These are phyloP conservation scores for Recurvomyces mirabilis DNA, from an alignment of 495 filamentous ascomycete species.

Conservation along the genomic window DNA sequence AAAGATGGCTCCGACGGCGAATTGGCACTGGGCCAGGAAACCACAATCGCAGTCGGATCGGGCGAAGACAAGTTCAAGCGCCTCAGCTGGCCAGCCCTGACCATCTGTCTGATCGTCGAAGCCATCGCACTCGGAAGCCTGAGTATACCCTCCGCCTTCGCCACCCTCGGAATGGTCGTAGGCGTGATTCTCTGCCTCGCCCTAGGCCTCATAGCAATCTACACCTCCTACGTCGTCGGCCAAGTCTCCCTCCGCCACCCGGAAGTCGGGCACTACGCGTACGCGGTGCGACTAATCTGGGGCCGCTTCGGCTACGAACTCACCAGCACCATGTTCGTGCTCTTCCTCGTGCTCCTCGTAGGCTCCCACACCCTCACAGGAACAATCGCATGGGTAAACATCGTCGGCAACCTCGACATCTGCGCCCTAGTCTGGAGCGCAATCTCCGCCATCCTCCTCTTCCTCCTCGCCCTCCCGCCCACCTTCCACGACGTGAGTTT, in stretches of 20 bases:
- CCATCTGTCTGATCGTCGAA: slow-evolving; percentile 50
- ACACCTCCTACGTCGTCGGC: slow-evolving; percentile 17
- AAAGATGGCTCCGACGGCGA: too few relatives aligned
- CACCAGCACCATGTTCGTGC: slow-evolving; percentile 18
- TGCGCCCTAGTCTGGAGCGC: slow-evolving; percentile 24
- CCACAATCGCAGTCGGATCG: neutral
- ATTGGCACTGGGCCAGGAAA: too few relatives aligned
- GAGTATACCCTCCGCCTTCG: slow-evolving; percentile 53
- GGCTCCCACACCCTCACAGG: slow-evolving; percentile 24
- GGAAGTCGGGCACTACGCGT: slow-evolving; percentile 8
- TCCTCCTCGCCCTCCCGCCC: slow-evolving; percentile 25
- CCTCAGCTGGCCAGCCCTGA: slow-evolving; percentile 11
- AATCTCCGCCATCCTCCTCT: slow-evolving; percentile 21
- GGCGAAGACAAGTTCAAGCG: slow-evolving; percentile 8
- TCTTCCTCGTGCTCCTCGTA: slow-evolving; percentile 20
- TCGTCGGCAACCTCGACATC: slow-evolving; percentile 14
- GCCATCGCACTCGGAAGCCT: slow-evolving; percentile 64
- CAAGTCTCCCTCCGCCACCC: slow-evolving; percentile 12
- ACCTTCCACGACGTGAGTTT: slow-evolving; percentile 33
- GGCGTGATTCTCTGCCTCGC: slow-evolving; percentile 23
- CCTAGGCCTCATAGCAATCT: slow-evolving; percentile 11
- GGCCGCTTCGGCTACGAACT: slow-evolving; percentile 17
- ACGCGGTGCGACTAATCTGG: slow-evolving; percentile 10
- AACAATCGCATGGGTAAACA: slow-evolving; percentile 24
- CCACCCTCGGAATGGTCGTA: slow-evolving; percentile 51